Conservation (phyloP, 805 yeast species). For the Myxozyma neotropica region DNA sequence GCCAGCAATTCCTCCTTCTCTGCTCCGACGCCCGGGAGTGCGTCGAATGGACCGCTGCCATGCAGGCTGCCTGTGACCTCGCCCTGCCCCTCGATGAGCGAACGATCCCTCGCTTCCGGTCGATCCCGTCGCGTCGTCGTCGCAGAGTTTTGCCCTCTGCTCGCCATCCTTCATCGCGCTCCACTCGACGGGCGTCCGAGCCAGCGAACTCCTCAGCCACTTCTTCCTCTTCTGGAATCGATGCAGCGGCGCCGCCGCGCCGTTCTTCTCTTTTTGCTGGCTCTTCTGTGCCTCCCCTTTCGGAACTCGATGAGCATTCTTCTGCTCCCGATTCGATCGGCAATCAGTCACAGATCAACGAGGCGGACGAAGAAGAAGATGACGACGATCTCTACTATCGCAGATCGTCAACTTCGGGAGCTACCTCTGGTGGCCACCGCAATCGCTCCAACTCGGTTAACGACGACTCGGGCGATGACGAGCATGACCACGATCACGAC, state of each 20-base stretch:
- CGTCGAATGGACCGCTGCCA: slow-evolving; percentile 75
- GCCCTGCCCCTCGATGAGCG: slow-evolving; percentile 75
- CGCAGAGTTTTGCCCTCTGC: slow-evolving; percentile 40
- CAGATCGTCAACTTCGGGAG: slow-evolving; percentile 3
- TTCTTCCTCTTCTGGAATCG: not conserved
- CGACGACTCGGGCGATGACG: slow-evolving; percentile 22
- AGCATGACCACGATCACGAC: slow-evolving; percentile 1
- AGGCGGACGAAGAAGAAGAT: slow-evolving; percentile 18
- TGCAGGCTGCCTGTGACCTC: slow-evolving; percentile 76
- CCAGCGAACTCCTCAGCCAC: not conserved
- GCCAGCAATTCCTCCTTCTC: slow-evolving; percentile 74
- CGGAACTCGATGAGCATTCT: not conserved
- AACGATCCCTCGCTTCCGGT: slow-evolving; percentile 71
- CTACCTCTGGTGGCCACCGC: slow-evolving; percentile 1
- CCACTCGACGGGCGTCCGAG: slow-evolving; percentile 12
- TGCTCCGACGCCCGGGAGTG: slow-evolving; percentile 65
- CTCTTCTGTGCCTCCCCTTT: not conserved
- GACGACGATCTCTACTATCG: slow-evolving; percentile 27
- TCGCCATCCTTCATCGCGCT: slow-evolving; percentile 24
- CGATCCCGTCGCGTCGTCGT: slow-evolving; percentile 77
- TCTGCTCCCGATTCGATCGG: not conserved
- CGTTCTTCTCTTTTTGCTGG: slow-evolving; percentile 8
- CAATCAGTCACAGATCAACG: not conserved
- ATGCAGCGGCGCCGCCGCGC: slow-evolving; percentile 3
- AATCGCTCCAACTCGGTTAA: not conserved